Evolutionary conservation across 352 stramenopile genomes (phyloP), one percentile per base, ranked within the genome.

Genomic region (Globisporangium heterothallicum): DNA sequence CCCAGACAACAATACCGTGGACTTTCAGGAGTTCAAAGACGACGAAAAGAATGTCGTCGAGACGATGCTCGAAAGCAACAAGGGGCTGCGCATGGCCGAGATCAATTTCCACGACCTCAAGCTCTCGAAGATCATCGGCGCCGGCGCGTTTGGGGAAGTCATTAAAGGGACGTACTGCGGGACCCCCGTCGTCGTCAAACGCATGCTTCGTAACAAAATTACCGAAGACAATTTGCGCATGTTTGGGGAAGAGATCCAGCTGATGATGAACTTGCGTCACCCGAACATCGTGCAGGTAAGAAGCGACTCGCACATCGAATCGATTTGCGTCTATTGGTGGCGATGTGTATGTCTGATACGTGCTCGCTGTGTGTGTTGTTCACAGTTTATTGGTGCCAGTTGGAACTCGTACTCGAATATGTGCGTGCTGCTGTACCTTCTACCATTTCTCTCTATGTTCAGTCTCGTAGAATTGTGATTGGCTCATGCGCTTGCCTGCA

Each of bases 321-420:
- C 6, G 4, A 0, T 56, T 19, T 26, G 18, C 36, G 12, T 32
- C 12, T 35, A 21, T 27, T 24, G 40, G 29, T 19, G 19, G 12
- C 14, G 9, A 24, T n/a, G 30, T 5, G 42, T 25, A 27, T 46
- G 24, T 26, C 44, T n/a, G n/a, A n/a, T n/a, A n/a, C n/a, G n/a
- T n/a, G n/a, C n/a, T n/a, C 2, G 10, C 18, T 40, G 21, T 52
- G 16, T 25, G 18, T 26, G 32, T 19, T 29, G 18, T 27, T 49
- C 14, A 6, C 57, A 94, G 72, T 94, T 94, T 51, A 94, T 94
- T 38, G 84, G 84, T 42, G 84, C 84, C 38, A 93, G 82, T 74
- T 94, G 84, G 84, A 93, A 94, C 76, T 93, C 82, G 58, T 93
- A 93, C 71, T 94, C 84, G 25, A 94, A 94, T 59, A 93, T 94